These are phyloP conservation scores for Stenocarpella maydis DNA, from an alignment of 2,329 filamentous ascomycete genomes.

Conservation along the genomic window DNA sequence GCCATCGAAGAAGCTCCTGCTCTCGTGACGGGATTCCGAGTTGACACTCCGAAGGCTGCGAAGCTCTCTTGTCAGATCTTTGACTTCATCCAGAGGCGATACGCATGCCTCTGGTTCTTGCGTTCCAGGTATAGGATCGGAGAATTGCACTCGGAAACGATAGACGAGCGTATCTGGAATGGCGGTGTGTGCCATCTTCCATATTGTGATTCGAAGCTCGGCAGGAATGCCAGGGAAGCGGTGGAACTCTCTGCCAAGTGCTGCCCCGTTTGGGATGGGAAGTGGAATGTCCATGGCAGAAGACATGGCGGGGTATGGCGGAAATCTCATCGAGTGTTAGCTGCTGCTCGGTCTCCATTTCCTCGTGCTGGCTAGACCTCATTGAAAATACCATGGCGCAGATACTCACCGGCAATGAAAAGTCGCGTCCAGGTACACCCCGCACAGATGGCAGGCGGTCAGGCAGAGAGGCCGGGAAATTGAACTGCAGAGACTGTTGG, in stretches of 20 bases:
- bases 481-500: background rate
- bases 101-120: background rate
- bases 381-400: too few relatives aligned
- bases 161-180: background rate
- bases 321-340: background rate
- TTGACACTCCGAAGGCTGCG: background rate
- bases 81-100: background rate
- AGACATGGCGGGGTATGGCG: background rate
- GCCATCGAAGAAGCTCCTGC: background rate
- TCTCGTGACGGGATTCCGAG: background rate
- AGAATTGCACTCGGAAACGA: background rate
- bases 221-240: background rate
- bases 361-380: background rate
- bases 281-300: background rate
- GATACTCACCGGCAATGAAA: too few relatives aligned
- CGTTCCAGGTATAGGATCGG: too few relatives aligned
- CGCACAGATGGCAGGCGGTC: too few relatives aligned
- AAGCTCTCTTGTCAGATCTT: background rate
- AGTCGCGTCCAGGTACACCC: too few relatives aligned
- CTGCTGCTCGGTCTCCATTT: too few relatives aligned
- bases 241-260: background rate
- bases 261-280: rapidly evolving
- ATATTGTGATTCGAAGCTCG: background rate
- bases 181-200: background rate
- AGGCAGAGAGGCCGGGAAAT: too few relatives aligned